A percentile compares a stretch with the other conserved stretches of the same genome.
Conservation (phyloP, 225 moss, liverwort and hornwort genomes). For the Polytrichum commune region DNA sequence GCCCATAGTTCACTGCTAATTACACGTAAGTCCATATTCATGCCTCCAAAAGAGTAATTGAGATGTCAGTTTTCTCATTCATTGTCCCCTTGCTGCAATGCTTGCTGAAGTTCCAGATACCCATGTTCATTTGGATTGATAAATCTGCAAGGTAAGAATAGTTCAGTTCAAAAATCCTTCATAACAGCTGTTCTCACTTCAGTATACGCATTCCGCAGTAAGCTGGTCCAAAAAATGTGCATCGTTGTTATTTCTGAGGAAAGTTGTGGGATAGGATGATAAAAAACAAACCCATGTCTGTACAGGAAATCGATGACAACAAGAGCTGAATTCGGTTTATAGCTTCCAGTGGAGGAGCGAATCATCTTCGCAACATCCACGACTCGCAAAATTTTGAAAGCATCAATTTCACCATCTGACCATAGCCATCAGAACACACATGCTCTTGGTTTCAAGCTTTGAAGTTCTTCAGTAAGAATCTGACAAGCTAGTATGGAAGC, state of each 20-base stretch:
- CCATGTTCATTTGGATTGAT: constrained; percentile 53
- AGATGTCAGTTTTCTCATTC: constrained; percentile 8
- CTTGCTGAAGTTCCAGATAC: constrained; percentile 49
- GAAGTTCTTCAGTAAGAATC: too few species aligned
- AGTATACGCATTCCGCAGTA: background rate
- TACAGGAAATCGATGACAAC: constrained; percentile 56
- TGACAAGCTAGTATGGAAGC: too few species aligned
- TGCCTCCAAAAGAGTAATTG: too few species aligned
- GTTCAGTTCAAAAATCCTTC: background rate
- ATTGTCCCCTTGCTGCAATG: constrained; percentile 54
- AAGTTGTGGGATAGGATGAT: background rate
- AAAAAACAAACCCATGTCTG: constrained; percentile 40
- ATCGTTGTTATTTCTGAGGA: background rate
- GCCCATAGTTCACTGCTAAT: too few species aligned
- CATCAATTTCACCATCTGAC: constrained; percentile 47
- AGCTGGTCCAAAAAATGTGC: background rate
- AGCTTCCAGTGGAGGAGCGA: constrained; percentile 40
- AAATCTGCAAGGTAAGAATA: constrained; percentile 25
- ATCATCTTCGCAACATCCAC: constrained; percentile 43
- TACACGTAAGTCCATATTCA: too few species aligned
- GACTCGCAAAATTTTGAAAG: constrained; percentile 51
- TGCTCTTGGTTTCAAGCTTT: too few species aligned
- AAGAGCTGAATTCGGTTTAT: constrained; percentile 49
- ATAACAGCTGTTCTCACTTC: background rate
- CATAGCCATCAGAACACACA: too few species aligned